A percentile compares a stretch with the other conserved stretches of the same genome.
Conservation (phyloP, 345 rosid genomes). For the Eucalyptus grandis region DNA sequence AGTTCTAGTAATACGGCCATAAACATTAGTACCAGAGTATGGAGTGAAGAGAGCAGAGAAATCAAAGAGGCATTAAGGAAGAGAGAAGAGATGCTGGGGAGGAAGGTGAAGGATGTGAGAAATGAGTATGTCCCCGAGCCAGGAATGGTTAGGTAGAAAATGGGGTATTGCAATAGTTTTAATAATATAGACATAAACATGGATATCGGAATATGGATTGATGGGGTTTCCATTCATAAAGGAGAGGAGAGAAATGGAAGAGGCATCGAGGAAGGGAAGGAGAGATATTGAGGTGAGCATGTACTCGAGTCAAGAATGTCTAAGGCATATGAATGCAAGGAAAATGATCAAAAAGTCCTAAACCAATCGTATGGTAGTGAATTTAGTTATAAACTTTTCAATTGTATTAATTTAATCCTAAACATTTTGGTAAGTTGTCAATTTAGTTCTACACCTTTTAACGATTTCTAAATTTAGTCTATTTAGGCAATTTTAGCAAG, state of each 20-base stretch:
- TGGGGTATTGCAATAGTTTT: neutral
- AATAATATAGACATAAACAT: too few relatives aligned
- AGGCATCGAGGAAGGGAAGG: neutral
- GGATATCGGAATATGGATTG: neutral
- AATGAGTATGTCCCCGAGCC: neutral
- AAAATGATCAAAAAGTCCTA: neutral
- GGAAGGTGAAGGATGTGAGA: neutral
- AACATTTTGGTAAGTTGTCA: too few relatives aligned
- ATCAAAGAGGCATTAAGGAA: neutral
- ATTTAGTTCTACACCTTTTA: too few relatives aligned
- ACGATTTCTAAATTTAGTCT: too few relatives aligned
- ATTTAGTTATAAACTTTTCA: neutral
- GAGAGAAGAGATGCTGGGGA: neutral
- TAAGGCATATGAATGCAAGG: too few relatives aligned
- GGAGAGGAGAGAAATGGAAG: neutral
- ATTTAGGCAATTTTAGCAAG: fast-evolving
- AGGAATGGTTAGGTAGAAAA: neutral
- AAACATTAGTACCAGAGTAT: too few relatives aligned
- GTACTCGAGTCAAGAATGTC: neutral
- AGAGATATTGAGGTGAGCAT: neutral
- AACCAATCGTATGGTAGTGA: fast-evolving
- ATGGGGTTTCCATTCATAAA: neutral
- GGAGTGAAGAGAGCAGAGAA: neutral
- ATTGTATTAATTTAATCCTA: too few relatives aligned
- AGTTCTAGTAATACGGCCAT: neutral